phyloP scores from a whole-genome alignment of 805 yeast species.

The Wickerhamomyces tratensis region DNA sequence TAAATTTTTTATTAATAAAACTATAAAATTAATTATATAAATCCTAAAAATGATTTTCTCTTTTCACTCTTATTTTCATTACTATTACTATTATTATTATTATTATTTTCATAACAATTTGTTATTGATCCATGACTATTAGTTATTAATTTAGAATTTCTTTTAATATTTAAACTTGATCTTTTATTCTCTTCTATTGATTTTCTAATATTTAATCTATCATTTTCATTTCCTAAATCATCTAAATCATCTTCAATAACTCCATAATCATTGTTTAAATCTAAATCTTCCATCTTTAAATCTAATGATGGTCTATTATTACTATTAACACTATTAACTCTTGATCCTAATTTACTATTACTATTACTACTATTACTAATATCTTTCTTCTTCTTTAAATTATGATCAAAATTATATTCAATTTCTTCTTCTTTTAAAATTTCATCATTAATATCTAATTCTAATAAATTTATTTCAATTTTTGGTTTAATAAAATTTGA shows the following conservation, averaged over 20 bases:
- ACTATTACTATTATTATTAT: background rate
- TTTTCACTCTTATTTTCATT: conserved; percentile 1
- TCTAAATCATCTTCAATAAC: conserved; percentile 11
- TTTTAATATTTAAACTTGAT: background rate
- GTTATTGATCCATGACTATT: background rate
- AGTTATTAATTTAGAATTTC: background rate
- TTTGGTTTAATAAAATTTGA: conserved; percentile 5
- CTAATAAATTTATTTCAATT: conserved; percentile 11
- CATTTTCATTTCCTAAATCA: conserved; percentile 13
- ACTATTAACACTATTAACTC: background rate
- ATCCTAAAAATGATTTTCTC: conserved; percentile 12
- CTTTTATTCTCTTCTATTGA: background rate
- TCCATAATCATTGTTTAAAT: background rate
- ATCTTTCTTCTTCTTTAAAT: no score
- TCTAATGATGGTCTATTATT: background rate
- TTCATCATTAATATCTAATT: conserved; percentile 2
- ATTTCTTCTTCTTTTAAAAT: no score
- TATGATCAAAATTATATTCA: no score
- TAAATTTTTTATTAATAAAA: no score
- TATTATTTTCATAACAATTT: background rate
- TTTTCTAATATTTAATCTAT: conserved; percentile 11
- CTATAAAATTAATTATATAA: background rate
- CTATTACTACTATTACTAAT: no score
- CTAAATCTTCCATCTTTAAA: background rate
- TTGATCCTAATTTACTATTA: no score